A percentile compares a stretch with the other conserved stretches of the same genome.
These are phyloP conservation scores for Phytopythium vexans DNA, from an alignment of 352 stramenopile genomes.

Conservation along the genomic window DNA sequence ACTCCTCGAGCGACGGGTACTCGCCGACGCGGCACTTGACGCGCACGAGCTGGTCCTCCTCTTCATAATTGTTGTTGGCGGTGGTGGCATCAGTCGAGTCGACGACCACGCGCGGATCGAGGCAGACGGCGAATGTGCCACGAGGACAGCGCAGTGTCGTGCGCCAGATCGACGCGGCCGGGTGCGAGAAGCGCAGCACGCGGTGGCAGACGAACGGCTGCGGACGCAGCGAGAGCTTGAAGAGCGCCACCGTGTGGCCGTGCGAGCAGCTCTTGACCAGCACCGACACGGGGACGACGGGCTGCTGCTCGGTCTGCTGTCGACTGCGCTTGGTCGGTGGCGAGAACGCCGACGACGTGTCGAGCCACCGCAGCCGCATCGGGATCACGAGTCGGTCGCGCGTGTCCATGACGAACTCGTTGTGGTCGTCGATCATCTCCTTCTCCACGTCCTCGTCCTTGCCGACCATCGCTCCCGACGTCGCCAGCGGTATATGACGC, in stretches of 20 bases:
- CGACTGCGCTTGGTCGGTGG: constrained; percentile 4
- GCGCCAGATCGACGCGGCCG: constrained; percentile 53
- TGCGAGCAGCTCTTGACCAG: constrained; percentile 84
- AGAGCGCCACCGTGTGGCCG: constrained; percentile 86
- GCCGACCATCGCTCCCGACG: constrained; percentile 2
- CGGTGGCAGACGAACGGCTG: constrained; percentile 85
- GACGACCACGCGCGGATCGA: constrained; percentile 66
- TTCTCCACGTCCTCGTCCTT: constrained; percentile 60
- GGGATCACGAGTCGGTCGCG: constrained; percentile 85
- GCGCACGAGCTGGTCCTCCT: constrained; percentile 16
- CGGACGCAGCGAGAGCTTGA: constrained; percentile 81
- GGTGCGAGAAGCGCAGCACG: constrained; percentile 67
- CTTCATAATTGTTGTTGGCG: constrained; percentile 2
- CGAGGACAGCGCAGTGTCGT: constrained; percentile 39
- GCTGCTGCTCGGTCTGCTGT: not conserved
- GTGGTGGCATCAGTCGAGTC: constrained; percentile 15
- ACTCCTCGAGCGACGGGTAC: constrained; percentile 86
- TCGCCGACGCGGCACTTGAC: constrained; percentile 87
- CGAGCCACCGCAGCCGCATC: constrained; percentile 85
- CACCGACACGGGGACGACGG: constrained; percentile 51
- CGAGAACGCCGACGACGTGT: constrained; percentile 3
- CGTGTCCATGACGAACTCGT: constrained; percentile 84
- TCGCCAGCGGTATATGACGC: constrained; percentile 47
- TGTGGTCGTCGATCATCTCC: constrained; percentile 91
- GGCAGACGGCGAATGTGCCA: constrained; percentile 64